Evolutionary conservation across 306 rosid species (phyloP).

Genomic region (Rosa chinensis): DNA sequence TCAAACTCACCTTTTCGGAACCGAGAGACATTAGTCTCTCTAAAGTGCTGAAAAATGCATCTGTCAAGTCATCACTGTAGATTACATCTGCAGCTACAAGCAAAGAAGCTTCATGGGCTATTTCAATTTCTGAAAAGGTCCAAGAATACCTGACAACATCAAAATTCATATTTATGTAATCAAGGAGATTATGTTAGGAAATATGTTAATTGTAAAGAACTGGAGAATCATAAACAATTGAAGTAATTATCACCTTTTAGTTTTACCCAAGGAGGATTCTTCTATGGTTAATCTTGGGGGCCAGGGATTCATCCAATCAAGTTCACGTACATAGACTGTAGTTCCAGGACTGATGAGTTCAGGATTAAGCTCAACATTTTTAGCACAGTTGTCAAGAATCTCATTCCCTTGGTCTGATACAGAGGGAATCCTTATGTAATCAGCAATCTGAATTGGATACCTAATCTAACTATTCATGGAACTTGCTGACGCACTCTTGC

Average conservation of each 20-base stretch:
- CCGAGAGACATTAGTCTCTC: slow-evolving; percentile 69
- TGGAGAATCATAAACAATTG: not conserved
- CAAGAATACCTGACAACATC: slow-evolving; percentile 61
- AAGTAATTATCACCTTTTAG: slow-evolving; percentile 48
- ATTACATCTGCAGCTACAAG: slow-evolving; percentile 92
- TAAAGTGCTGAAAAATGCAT: slow-evolving; percentile 69
- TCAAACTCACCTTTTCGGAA: slow-evolving; percentile 24
- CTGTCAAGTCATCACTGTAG: slow-evolving; percentile 78
- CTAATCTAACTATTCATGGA: not conserved
- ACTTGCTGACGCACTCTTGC: not conserved
- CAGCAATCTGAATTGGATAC: slow-evolving; percentile 16
- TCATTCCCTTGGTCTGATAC: slow-evolving; percentile 72
- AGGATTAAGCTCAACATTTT: slow-evolving; percentile 65
- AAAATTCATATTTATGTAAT: slow-evolving; percentile 10
- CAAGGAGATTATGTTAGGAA: not conserved
- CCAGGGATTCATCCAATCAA: slow-evolving; percentile 83
- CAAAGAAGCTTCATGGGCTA: slow-evolving; percentile 66
- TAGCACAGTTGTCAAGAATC: slow-evolving; percentile 77
- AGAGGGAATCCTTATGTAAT: slow-evolving; percentile 18
- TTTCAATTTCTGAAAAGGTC: slow-evolving; percentile 67
- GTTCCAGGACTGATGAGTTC: slow-evolving; percentile 48
- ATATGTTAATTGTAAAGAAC: not conserved
- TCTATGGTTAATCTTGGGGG: slow-evolving; percentile 57
- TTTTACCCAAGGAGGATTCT: slow-evolving; percentile 39
- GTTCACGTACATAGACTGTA: slow-evolving; percentile 58